Conservation (phyloP, 2,329 filamentous ascomycete genomes). For the Trichoderma koningiopsis region DNA sequence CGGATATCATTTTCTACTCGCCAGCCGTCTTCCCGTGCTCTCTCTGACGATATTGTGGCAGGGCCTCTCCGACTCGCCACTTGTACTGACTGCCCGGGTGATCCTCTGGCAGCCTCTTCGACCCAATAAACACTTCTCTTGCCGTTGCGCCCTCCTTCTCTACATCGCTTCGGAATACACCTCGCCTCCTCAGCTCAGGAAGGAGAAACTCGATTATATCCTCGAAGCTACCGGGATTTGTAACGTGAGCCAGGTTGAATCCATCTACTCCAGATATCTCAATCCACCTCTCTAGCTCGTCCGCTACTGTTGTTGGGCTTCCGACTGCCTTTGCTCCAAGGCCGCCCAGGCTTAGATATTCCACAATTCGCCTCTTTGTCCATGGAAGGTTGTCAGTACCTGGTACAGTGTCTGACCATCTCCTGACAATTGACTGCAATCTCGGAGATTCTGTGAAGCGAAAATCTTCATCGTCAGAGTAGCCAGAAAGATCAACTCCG, state of each 20-base stretch:
- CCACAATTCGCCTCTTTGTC: constrained; percentile 59
- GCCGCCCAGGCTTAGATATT: constrained; percentile 55
- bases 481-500: constrained; percentile 18
- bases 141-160: constrained; percentile 28
- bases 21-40: background rate
- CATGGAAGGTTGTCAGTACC: constrained; percentile 42
- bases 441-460: constrained; percentile 13
- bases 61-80: constrained; percentile 25
- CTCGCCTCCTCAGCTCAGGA: constrained; percentile 56
- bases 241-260: constrained; percentile 48
- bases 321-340: constrained; percentile 52
- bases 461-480: constrained; percentile 23
- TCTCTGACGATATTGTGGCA: constrained; percentile 3
- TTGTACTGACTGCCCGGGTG: constrained; percentile 27
- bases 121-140: constrained; percentile 28
- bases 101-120: constrained; percentile 27
- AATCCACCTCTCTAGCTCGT: constrained; percentile 51
- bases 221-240: constrained; percentile 57
- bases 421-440: constrained; percentile 25
- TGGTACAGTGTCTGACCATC: constrained; percentile 28
- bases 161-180: constrained; percentile 23
- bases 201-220: constrained; percentile 64
- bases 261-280: constrained; percentile 38
- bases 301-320: constrained; percentile 47
- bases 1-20: background rate